Base-by-base conservation (phyloP, 2,329 filamentous ascomycete species). In the Ploettnerulaceae sp. region DNA sequence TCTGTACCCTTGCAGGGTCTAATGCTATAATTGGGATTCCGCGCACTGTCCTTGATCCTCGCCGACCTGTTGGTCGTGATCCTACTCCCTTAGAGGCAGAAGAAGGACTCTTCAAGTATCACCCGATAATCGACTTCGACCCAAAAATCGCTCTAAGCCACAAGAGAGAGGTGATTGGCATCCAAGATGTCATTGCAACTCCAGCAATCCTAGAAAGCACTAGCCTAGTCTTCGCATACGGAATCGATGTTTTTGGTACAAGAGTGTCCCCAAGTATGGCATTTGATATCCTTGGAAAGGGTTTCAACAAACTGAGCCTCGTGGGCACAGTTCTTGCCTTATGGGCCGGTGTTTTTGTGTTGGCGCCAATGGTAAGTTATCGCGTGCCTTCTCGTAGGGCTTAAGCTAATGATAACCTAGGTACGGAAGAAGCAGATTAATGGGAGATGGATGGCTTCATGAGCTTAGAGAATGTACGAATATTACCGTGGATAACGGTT, bases 271-370 rank as follows among this genome's bases (percentile, higher is more conserved):
- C 93, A 1, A 95, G 89, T 66, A 81, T 86, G 58, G 78, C 86
- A 12, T 98, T 98, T 66, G 93, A 98, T 69, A 81, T 97, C 32
- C 71, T 98, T 12, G 93, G 89, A 52, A 93, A 89, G 68, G 87
- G 88, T 2, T 98, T 98, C 67, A 93, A 91, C 64, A 96, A 95
- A 72, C 64, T 89, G 46, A 86, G 89, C 57, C 78, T 98, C 62
- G 66, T 96, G 28, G 74, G 78, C 12, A 98, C 93, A 1, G 89
- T 98, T 28, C 72, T 85, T 31, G 91, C 88, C 14, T 73, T 97
- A 57, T 79, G 78, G 35, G 74, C 79, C 29, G 89, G 89, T 35
- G 91, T 95, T 12, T 66, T 82, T 54, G 77, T 87, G 46, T 71
- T 97, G 61, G 83, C 83, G 43, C 93, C 93, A 21, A 81, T 97